Evolutionary conservation across 306 rosid species (phyloP), one percentile per base, ranked within the genome.

Genomic region (Citrullus colocynthis): DNA sequence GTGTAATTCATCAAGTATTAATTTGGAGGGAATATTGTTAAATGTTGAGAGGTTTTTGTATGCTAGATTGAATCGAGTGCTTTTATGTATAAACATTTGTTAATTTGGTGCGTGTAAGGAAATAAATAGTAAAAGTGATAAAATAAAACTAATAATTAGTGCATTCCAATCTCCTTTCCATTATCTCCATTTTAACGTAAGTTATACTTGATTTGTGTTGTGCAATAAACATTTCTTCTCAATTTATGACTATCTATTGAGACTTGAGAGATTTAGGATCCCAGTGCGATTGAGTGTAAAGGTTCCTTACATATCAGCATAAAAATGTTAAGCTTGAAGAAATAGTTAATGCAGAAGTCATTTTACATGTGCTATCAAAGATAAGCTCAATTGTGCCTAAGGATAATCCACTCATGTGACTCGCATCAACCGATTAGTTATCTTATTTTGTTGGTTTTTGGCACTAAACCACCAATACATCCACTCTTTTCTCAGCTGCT

Each of bases 401-500:
- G 37, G 44, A 51, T 28, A 30, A 73, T 51, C 45, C 59, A 49
- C 77, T 30, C 42, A 7, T 72, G 59, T 49, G 77, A 49, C 59
- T 28, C 60, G 13, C 17, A 51, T 51, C 61, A 73, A 73, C 51
- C 61, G 17, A 28, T 30, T 15, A 51, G 42, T 49, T 42, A 49
- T 77, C 49, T 42, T 57, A 11, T 39, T 41, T 63, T 20, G 63
- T 78, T 78, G 61, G 36, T 28, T 41, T 11, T 77, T 39, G 67
- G 57, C 39, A 63, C 57, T 78, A 64, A 78, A 32, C 59, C 57
- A n/a, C 49, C 16, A 37, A 21, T 17, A 17, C 83, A 81, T 73
- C 15, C 78, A 71, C 11, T 41, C 21, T 79, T 79, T 84, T 84
- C 76, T 78, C 92, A 88, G 98, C 85, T 81, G 81, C 87, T 77